These are phyloP conservation scores for Penicillium antarcticum DNA, from an alignment of 495 filamentous ascomycete species.

Conservation along the genomic window DNA sequence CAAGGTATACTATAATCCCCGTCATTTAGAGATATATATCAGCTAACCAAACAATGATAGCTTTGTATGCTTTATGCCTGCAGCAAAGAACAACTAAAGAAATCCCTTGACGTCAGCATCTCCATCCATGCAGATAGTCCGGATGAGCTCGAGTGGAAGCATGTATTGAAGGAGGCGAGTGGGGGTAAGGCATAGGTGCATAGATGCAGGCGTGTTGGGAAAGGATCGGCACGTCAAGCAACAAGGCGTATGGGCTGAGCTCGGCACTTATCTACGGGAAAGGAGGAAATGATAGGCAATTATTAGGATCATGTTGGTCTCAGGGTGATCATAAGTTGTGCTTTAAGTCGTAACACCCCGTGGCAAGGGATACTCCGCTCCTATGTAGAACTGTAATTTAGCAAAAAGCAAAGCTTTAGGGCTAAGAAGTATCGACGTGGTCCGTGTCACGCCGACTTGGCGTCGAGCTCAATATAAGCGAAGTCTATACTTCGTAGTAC, in stretches of 20 bases:
- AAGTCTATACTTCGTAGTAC: neutral
- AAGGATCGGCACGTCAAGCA: slow-evolving; percentile 10
- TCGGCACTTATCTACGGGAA: too few species aligned
- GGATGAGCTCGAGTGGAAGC: neutral
- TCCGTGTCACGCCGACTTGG: neutral
- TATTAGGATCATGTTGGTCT: too few species aligned
- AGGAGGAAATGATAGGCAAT: too few species aligned
- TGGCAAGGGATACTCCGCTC: too few species aligned
- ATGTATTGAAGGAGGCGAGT: neutral
- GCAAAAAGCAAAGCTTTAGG: too few species aligned
- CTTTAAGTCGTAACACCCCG: too few species aligned
- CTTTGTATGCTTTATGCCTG: neutral
- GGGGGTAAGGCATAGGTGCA: neutral
- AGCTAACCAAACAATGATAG: neutral
- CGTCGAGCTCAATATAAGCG: neutral
- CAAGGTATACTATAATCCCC: neutral
- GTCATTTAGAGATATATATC: too few species aligned
- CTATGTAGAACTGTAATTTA: too few species aligned
- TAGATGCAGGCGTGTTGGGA: neutral
- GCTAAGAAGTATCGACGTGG: too few species aligned
- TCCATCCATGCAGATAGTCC: neutral
- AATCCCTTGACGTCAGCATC: neutral
- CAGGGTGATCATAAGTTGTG: too few species aligned
- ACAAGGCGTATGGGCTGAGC: too few species aligned
- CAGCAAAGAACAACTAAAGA: neutral